These are phyloP conservation scores for Dactylellina sp. DNA, from an alignment of 2,329 filamentous ascomycete species.

Conservation along the genomic window DNA sequence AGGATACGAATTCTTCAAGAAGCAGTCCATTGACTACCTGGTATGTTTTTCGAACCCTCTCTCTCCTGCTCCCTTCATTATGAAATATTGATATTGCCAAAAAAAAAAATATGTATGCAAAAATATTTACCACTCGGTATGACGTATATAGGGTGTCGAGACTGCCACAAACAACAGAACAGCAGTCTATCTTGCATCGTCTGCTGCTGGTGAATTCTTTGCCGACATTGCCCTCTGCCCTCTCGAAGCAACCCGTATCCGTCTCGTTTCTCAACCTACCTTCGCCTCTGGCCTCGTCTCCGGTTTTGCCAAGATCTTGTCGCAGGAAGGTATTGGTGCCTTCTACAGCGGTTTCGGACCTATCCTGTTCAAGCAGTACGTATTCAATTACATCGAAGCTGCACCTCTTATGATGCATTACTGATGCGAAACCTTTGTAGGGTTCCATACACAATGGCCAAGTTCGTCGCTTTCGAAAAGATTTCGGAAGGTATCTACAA, in stretches of 20 bases:
- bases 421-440: constrained; percentile 64
- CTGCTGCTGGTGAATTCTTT: constrained; percentile 75
- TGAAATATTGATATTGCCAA: too few species aligned
- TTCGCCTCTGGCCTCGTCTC: constrained; percentile 83
- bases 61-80: too few species aligned
- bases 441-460: constrained; percentile 93
- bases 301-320: constrained; percentile 85
- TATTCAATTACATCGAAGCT: constrained; percentile 53
- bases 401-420: neutral
- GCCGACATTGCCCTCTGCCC: constrained; percentile 88
- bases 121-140: neutral
- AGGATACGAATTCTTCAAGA: constrained; percentile 97
- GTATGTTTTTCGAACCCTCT: constrained; percentile 62
- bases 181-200: constrained; percentile 80
- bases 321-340: constrained; percentile 82
- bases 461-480: constrained; percentile 95
- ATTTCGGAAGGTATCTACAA: constrained; percentile 79
- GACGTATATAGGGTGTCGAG: constrained; percentile 70
- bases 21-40: constrained; percentile 83
- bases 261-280: constrained; percentile 87
- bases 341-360: constrained; percentile 94
- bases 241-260: constrained; percentile 91
- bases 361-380: constrained; percentile 84
- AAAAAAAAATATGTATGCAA: neutral
- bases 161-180: constrained; percentile 82